Evolutionary conservation across 129 eudicot species (phyloP).

Genomic region (Chrysanthemum makinoi): DNA sequence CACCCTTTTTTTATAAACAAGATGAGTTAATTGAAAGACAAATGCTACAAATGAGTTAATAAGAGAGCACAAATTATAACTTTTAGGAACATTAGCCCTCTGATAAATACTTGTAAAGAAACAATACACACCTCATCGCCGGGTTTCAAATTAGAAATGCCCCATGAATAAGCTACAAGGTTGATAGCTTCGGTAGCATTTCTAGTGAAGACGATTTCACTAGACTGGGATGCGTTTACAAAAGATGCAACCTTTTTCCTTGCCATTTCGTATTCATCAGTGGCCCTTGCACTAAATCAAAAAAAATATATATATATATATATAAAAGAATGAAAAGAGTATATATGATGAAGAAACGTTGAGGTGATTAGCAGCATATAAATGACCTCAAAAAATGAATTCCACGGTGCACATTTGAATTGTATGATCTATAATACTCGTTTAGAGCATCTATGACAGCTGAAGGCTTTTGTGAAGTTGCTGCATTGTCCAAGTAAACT

Average conservation of each 20-base stretch:
- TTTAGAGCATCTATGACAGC: slow-evolving; percentile 71
- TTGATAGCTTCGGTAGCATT: slow-evolving; percentile 98
- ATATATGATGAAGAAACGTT: not conserved
- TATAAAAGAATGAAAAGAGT: slow-evolving; percentile 1
- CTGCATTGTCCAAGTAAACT: slow-evolving; percentile 95
- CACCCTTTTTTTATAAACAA: too few species aligned
- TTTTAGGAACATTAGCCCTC: not conserved
- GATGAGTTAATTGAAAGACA: too few species aligned
- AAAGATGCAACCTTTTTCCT: slow-evolving; percentile 92
- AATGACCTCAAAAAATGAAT: slow-evolving; percentile 85
- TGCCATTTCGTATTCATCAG: slow-evolving; percentile 90
- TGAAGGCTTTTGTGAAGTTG: slow-evolving; percentile 96
- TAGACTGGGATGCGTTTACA: slow-evolving; percentile 70
- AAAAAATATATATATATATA: too few species aligned
- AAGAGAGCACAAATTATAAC: not conserved
- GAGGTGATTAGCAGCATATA: slow-evolving; percentile 8
- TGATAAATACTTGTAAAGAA: not conserved
- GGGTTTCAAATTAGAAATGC: slow-evolving; percentile 61
- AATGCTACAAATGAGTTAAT: not conserved
- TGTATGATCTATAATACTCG: slow-evolving; percentile 73
- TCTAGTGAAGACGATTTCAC: slow-evolving; percentile 90
- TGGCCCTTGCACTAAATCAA: slow-evolving; percentile 76
- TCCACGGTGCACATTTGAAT: slow-evolving; percentile 98
- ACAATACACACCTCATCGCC: slow-evolving; percentile 66
- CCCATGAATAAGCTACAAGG: slow-evolving; percentile 98